Conservation (phyloP, 2,329 filamentous ascomycete species). For the Sordariomycetes sp. region DNA sequence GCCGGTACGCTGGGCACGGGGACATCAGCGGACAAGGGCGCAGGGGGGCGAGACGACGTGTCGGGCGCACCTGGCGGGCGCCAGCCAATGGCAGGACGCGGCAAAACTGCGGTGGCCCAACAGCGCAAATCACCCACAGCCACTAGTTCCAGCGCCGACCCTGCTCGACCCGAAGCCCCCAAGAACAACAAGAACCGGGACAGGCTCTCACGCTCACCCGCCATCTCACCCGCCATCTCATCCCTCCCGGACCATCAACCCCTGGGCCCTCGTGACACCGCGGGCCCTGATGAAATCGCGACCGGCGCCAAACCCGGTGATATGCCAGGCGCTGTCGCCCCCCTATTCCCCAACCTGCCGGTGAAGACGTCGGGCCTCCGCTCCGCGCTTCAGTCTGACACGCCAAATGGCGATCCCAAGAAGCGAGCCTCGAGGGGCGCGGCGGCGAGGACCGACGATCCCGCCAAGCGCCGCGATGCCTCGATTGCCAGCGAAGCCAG, state of each 20-base stretch:
- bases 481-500: background rate
- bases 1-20: background rate
- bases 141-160: conserved; percentile 2
- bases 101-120: conserved; percentile 5
- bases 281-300: conserved; percentile 14
- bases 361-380: conserved; percentile 6
- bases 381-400: conserved; percentile 1
- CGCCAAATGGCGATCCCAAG: background rate
- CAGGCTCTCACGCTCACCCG: background rate
- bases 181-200: conserved; percentile 1
- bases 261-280: background rate
- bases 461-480: background rate
- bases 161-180: background rate
- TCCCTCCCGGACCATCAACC: background rate
- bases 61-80: background rate
- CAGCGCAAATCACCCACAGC: conserved; percentile 4
- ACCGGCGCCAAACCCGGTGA: conserved; percentile 4
- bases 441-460: background rate
- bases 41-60: background rate
- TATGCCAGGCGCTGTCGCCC: conserved; percentile 28
- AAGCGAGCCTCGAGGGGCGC: background rate
- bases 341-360: conserved; percentile 19
- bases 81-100: conserved; percentile 4
- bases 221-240: background rate
- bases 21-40: background rate